Percentiles rank a stretch among this genome's conserved stretches.
Conservation (phyloP, 768 basidiomycete species). For the Phylloporus sp. region DNA sequence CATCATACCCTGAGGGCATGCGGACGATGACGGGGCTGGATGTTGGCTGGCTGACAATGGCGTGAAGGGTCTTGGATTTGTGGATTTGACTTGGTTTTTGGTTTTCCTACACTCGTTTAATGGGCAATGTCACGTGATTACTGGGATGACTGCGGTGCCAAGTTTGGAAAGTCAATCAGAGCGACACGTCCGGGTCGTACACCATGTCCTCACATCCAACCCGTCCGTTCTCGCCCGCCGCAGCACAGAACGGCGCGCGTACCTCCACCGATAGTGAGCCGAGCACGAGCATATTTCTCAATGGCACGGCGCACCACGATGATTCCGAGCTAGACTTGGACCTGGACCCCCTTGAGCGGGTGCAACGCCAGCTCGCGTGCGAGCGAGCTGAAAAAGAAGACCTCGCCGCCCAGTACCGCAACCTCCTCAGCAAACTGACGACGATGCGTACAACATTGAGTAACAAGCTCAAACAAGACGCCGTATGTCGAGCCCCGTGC, state of each 20-base stretch:
- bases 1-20: constrained; percentile 69
- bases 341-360: constrained; percentile 49
- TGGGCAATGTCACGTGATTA: constrained; percentile 9
- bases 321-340: constrained; percentile 39
- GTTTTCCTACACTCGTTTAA: background rate
- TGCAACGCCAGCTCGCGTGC: constrained; percentile 72
- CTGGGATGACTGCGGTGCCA: constrained; percentile 1
- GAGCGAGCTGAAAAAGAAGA: constrained; percentile 84
- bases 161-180: constrained; percentile 8
- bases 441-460: constrained; percentile 91
- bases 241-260: constrained; percentile 21
- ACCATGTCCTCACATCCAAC: constrained; percentile 26
- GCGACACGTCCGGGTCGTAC: constrained; percentile 4
- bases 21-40: constrained; percentile 77
- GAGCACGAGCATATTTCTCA: constrained; percentile 24
- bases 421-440: constrained; percentile 82
- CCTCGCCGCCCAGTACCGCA: constrained; percentile 81
- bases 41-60: constrained; percentile 65
- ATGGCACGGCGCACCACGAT: constrained; percentile 34
- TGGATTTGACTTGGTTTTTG: background rate
- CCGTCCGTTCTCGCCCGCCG: constrained; percentile 31
- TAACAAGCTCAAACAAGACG: constrained; percentile 93
- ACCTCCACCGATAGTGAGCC: constrained; percentile 44
- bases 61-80: constrained; percentile 2
- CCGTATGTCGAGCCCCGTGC: constrained; percentile 55